Conservation (phyloP, 139 green algal genomes). For the Pleodorina starrii region DNA sequence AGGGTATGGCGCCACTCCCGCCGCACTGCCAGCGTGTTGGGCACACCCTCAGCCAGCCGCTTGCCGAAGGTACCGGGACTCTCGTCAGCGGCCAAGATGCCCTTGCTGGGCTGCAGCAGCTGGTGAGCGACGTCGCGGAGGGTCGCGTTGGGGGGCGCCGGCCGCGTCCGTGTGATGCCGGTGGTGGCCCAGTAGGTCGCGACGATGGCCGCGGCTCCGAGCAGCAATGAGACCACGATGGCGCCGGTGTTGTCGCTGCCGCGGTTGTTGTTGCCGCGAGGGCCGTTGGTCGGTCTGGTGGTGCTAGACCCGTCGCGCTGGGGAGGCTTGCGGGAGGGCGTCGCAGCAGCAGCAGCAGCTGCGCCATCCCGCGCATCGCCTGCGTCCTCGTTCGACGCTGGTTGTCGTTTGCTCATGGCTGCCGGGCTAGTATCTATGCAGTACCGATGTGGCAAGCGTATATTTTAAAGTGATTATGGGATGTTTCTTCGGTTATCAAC, state of each 20-base stretch:
- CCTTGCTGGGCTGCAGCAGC: constrained; percentile 27
- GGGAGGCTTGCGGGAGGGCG: background rate
- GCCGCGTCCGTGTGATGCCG: background rate
- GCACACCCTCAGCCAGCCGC: background rate
- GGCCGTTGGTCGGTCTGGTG: background rate
- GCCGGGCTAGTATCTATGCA: too few species aligned
- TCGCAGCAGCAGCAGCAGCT: background rate
- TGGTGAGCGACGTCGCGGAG: background rate
- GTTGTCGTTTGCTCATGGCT: background rate
- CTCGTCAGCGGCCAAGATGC: constrained; percentile 42
- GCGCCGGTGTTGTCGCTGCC: background rate
- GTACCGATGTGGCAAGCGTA: too few species aligned
- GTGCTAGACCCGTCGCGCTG: background rate
- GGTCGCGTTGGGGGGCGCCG: background rate
- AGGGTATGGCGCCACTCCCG: constrained; percentile 58
- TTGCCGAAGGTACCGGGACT: constrained; percentile 28
- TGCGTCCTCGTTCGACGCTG: background rate
- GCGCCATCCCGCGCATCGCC: background rate
- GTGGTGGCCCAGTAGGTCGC: background rate
- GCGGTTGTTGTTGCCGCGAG: background rate
- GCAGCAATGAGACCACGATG: background rate
- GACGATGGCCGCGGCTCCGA: background rate
- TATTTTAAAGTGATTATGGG: too few species aligned
- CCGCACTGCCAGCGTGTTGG: background rate
- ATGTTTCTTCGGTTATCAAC: too few species aligned